A percentile compares a stretch with the other conserved stretches of the same genome.
These are phyloP conservation scores for Saccharomycopsis vini DNA, from an alignment of 805 yeast genomes.

Conservation along the genomic window DNA sequence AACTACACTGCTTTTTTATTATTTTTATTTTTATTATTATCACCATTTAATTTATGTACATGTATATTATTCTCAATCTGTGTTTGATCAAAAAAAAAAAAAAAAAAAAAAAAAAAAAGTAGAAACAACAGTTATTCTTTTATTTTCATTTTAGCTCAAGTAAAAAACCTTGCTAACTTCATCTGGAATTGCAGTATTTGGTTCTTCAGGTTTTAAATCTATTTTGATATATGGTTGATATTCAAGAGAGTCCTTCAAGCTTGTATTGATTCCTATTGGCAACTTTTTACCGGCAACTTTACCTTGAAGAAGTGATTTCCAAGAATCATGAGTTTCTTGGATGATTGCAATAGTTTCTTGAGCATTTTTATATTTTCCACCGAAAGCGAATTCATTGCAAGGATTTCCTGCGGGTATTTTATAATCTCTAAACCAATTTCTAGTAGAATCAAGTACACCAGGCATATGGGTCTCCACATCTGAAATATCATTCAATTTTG, in stretches of 20 bases:
- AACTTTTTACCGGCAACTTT: conserved; percentile 26
- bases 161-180: conserved; percentile 24
- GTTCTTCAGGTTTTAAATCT: conserved; percentile 21
- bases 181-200: conserved; percentile 32
- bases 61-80: no score
- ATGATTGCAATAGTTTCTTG: conserved; percentile 79
- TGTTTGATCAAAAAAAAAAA: no score
- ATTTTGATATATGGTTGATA: conserved; percentile 26
- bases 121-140: no score
- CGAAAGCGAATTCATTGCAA: conserved; percentile 91
- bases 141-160: no score
- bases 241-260: conserved; percentile 43
- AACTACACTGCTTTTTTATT: not conserved
- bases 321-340: conserved; percentile 74
- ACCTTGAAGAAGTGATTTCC: conserved; percentile 69
- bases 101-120: no score
- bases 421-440: conserved; percentile 98
- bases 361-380: conserved; percentile 84
- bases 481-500: conserved; percentile 79
- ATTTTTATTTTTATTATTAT: no score
- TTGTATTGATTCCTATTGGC: conserved; percentile 38
- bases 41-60: not conserved
- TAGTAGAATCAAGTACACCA: conserved; percentile 85
- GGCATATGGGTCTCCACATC: conserved; percentile 88
- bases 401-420: conserved; percentile 98